These are phyloP conservation scores for Penicillium herquei DNA, from an alignment of 495 filamentous ascomycete species.

Conservation along the genomic window DNA sequence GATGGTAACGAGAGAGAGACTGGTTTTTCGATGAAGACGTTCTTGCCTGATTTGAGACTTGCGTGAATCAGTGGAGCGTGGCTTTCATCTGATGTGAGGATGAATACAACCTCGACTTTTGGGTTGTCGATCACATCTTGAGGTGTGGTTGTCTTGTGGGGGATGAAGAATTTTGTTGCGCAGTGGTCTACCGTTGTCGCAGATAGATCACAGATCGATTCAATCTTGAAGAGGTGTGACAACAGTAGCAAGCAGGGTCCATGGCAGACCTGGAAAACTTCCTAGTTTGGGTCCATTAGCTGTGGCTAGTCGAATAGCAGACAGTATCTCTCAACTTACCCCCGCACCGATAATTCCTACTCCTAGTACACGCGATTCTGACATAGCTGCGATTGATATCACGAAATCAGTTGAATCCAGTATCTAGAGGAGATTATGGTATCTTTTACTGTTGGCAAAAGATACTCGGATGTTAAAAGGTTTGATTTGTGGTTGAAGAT, in stretches of 20 bases:
- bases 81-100: constrained; percentile 40
- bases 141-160: constrained; percentile 21
- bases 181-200: constrained; percentile 27
- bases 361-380: constrained; percentile 4
- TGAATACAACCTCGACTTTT: constrained; percentile 46
- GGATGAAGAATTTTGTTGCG: constrained; percentile 22
- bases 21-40: constrained; percentile 51
- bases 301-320: neutral
- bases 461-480: no score
- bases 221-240: constrained; percentile 32
- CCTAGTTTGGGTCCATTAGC: constrained; percentile 7
- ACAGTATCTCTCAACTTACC: constrained; percentile 10
- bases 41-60: constrained; percentile 39
- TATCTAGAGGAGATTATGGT: no score
- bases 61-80: constrained; percentile 36
- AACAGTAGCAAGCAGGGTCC: constrained; percentile 41
- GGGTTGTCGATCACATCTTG: constrained; percentile 26
- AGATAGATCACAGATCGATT: constrained; percentile 44
- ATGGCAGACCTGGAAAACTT: constrained; percentile 49
- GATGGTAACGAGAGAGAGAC: constrained; percentile 35
- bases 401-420: no score
- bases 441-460: no score
- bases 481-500: no score
- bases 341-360: constrained; percentile 44
- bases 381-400: neutral